Base-by-base conservation (phyloP, 176 grass and related monocot genomes). In the Canna indica region DNA sequence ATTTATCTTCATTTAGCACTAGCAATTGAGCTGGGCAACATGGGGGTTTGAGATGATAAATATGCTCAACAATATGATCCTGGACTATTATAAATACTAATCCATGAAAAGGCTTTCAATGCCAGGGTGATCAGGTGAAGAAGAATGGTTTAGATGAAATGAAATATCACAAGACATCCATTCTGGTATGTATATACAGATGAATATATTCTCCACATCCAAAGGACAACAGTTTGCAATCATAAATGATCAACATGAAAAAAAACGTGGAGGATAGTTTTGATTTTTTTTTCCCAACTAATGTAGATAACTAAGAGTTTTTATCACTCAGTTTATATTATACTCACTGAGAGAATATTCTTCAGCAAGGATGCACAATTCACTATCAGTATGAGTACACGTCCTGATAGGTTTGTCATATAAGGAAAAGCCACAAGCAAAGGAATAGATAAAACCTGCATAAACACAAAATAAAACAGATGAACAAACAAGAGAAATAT, bases 401-500 rank as follows among this genome's bases (percentile, higher is more conserved):
- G 1, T 81, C 91, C 88, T 28, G 81, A 85, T 65, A 97, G 59
- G 46, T 83, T 65, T 41, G 93, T 77, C 82, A 97, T 85, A 59
- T 85, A 97, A 28, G 93, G 81, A 71, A 83, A 97, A 65, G 81
- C 82, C 12, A 76, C 81, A 81, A 96, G 86, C 79, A 96, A 76
- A 18, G 83, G 88, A 38, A 97, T 62, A 36, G 81, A 77, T 63
- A 97, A 79, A 67, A 84, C 61, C 88, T 97, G 86, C 79, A 79
- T 16, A 81, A n/a, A n/a, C n/a, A 8, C 54, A 41, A 78, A 69
- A 77, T 11, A 17, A 69, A 68, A 17, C 8, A 16, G 53, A 44
- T 69, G 18, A 68, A 56, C 18, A 57, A 77, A 52, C 5, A 35
- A 30, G n/a, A 11, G 35, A 52, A 41, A 15, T 12, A 28, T n/a